These are phyloP conservation scores for Sisymbrium altissimum DNA, from an alignment of 345 rosid species.

Conservation along the genomic window DNA sequence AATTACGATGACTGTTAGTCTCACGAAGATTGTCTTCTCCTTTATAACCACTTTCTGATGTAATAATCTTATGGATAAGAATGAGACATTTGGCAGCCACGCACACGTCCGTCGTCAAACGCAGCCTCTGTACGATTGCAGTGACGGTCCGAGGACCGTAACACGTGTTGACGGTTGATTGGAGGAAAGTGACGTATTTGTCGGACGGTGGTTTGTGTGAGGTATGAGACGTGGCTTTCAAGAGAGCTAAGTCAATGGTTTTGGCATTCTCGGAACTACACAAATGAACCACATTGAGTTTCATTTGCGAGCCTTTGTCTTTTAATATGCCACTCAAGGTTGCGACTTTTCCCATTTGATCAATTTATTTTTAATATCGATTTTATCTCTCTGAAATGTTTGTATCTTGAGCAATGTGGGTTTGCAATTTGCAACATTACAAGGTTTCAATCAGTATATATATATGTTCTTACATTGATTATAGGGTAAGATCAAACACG, in stretches of 20 bases:
- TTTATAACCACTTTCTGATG: neutral
- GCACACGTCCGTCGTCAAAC: slow-evolving; percentile 9
- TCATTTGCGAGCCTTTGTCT: slow-evolving; percentile 22
- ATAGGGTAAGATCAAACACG: neutral
- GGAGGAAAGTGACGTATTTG: slow-evolving; percentile 10
- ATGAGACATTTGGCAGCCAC: slow-evolving; percentile 27
- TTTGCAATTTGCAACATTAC: neutral
- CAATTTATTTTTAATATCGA: neutral
- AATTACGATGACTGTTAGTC: slow-evolving; percentile 5
- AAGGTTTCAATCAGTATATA: neutral
- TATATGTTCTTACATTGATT: neutral
- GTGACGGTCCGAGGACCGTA: slow-evolving; percentile 4
- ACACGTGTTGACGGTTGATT: neutral
- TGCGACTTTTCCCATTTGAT: slow-evolving; percentile 12
- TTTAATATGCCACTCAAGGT: slow-evolving; percentile 12
- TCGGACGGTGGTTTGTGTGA: slow-evolving; percentile 9
- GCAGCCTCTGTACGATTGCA: slow-evolving; percentile 5
- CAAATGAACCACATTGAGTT: slow-evolving; percentile 21
- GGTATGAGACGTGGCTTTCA: slow-evolving; percentile 30
- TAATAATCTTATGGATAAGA: slow-evolving; percentile 15
- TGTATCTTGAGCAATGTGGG: neutral
- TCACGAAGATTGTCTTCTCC: neutral
- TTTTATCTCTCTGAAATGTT: neutral
- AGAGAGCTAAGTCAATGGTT: slow-evolving; percentile 20
- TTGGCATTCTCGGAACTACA: slow-evolving; percentile 14